Percentiles rank a stretch among this genome's conserved stretches.
Evolutionary conservation across 2,329 filamentous ascomycete species (phyloP).

Genomic region (Stachybotrys elegans): DNA sequence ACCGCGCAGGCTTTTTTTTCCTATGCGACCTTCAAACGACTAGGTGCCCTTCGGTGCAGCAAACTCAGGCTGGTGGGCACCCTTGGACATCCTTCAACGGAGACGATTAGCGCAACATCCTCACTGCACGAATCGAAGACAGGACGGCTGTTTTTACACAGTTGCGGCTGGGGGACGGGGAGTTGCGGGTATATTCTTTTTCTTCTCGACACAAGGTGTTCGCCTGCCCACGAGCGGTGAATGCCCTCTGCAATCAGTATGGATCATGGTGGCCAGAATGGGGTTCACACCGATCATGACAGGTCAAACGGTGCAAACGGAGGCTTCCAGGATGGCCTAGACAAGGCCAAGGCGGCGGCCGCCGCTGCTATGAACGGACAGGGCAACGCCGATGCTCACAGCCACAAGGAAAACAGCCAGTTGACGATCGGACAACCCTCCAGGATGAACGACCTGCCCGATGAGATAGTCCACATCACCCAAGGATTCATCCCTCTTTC

Average conservation of each 20-base stretch:
- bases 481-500: slow-evolving; percentile 72
- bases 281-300: slow-evolving; percentile 51
- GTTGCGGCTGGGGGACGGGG: too few relatives aligned
- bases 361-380: slow-evolving; percentile 4
- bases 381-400: background rate
- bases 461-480: slow-evolving; percentile 66
- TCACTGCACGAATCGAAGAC: too few relatives aligned
- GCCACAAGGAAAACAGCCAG: slow-evolving; percentile 3
- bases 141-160: too few relatives aligned
- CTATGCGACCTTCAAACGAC: too few relatives aligned
- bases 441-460: slow-evolving; percentile 54
- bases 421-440: slow-evolving; percentile 15
- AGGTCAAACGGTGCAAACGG: slow-evolving; percentile 45
- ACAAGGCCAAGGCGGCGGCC: slow-evolving; percentile 25
- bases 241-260: slow-evolving; percentile 52
- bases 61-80: too few relatives aligned
- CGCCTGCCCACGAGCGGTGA: slow-evolving; percentile 10
- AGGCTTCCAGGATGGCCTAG: slow-evolving; percentile 17
- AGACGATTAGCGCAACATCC: too few relatives aligned
- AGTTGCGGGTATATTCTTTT: too few relatives aligned
- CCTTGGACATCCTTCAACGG: too few relatives aligned
- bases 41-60: too few relatives aligned
- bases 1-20: too few relatives aligned
- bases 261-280: slow-evolving; percentile 50
- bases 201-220: too few relatives aligned